These are phyloP conservation scores for Blastosporella zonata DNA, from an alignment of 1,284 basidiomycete species.

Conservation along the genomic window DNA sequence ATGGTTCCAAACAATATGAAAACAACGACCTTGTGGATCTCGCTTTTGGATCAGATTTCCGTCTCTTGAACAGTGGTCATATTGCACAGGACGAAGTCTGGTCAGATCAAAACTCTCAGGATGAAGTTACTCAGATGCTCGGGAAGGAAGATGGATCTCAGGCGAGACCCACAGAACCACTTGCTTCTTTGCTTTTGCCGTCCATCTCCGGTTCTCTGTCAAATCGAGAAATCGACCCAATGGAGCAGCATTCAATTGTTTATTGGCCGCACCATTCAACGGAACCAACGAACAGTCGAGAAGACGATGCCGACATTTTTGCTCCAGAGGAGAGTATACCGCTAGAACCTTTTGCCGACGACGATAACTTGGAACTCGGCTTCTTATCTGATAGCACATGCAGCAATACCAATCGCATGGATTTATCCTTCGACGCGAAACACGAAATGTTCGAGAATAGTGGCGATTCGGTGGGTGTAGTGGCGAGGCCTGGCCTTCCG, in stretches of 20 bases:
- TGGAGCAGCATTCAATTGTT: constrained; percentile 1
- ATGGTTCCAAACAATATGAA: constrained; percentile 8
- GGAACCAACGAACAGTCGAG: neutral
- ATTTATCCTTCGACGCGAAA: constrained; percentile 7
- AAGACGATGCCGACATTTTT: constrained; percentile 1
- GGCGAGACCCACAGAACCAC: neutral
- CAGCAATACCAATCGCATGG: constrained; percentile 3
- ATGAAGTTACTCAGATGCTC: constrained; percentile 1
- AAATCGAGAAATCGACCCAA: neutral
- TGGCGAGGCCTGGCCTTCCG: constrained; percentile 9
- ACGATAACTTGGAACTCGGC: constrained; percentile 14
- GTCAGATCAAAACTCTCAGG: constrained; percentile 14
- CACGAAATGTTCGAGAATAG: constrained; percentile 12
- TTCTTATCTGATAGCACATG: constrained; percentile 17
- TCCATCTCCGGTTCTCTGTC: constrained; percentile 6
- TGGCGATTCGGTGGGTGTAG: constrained; percentile 18
- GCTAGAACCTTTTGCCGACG: constrained; percentile 10
- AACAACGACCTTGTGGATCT: constrained; percentile 5
- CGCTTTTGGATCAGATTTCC: constrained; percentile 7
- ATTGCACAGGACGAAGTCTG: constrained; percentile 4
- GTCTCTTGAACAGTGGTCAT: constrained; percentile 9
- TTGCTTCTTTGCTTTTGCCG: constrained; percentile 8
- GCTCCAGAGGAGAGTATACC: constrained; percentile 1
- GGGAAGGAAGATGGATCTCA: constrained; percentile 9
- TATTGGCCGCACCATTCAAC: neutral